A percentile compares a stretch with the other conserved stretches of the same genome.
Conservation (phyloP, 148 eudicot genomes). For the Rhododendron kiyosumense region DNA sequence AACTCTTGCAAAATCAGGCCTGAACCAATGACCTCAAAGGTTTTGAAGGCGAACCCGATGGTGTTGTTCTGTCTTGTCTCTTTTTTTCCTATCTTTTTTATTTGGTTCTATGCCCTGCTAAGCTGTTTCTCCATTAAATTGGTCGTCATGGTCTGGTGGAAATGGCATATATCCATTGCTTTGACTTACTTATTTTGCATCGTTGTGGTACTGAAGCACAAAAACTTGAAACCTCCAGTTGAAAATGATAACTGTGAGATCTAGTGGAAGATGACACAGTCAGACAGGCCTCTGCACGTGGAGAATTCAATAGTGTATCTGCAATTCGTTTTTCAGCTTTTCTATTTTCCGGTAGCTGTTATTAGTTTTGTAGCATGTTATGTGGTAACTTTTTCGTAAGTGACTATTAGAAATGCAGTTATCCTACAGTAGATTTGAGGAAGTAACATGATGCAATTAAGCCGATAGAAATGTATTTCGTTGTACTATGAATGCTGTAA, state of each 20-base stretch:
- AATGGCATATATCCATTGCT: background rate
- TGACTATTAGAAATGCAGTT: background rate
- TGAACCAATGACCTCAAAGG: too few relatives aligned
- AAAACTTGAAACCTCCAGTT: background rate
- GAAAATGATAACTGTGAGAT: background rate
- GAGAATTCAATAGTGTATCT: background rate
- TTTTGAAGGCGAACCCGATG: too few relatives aligned
- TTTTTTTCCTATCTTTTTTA: too few relatives aligned
- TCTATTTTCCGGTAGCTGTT: background rate
- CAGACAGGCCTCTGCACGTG: background rate
- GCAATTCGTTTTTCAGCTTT: background rate
- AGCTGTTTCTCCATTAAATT: background rate
- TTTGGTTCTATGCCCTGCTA: background rate
- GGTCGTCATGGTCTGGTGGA: background rate
- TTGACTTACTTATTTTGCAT: background rate
- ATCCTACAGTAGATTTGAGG: background rate
- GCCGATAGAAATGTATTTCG: background rate
- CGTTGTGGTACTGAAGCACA: background rate
- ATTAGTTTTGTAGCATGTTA: background rate
- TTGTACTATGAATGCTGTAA: background rate
- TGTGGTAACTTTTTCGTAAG: background rate
- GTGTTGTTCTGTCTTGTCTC: too few relatives aligned
- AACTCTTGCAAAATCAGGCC: too few relatives aligned
- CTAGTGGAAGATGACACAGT: background rate
- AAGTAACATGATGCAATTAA: background rate